A percentile compares a stretch with the other conserved stretches of the same genome.
phyloP scores from a whole-genome alignment of 257 asterid genomes.

The Plectranthus barbatus region DNA sequence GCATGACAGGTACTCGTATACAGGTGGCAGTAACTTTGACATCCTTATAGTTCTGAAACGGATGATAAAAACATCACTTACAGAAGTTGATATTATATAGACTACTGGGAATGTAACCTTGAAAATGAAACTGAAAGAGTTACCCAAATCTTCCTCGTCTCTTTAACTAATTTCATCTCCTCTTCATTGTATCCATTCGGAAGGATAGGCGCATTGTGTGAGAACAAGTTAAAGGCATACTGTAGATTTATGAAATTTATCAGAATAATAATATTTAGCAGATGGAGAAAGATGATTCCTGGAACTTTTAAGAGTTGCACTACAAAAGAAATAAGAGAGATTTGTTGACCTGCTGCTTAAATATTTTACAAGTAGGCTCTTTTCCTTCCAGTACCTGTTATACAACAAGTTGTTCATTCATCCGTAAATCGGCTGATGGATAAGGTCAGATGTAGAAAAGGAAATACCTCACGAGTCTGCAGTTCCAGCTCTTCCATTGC shows the following conservation, averaged over 20 bases:
- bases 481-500: conserved; percentile 97
- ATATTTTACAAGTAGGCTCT: conserved; percentile 83
- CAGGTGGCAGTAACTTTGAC: conserved; percentile 95
- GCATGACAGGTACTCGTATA: conserved; percentile 96
- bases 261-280: conserved; percentile 2
- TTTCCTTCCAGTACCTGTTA: conserved; percentile 69
- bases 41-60: conserved; percentile 46
- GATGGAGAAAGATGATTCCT: not conserved
- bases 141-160: conserved; percentile 96
- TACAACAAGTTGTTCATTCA: not conserved
- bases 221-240: conserved; percentile 97
- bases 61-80: conserved; percentile 3
- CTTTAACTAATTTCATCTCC: conserved; percentile 96
- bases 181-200: conserved; percentile 95
- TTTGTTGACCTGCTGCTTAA: conserved; percentile 57
- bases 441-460: not conserved
- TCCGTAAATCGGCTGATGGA: not conserved
- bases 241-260: conserved; percentile 23
- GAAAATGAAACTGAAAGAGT: conserved; percentile 1
- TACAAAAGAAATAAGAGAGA: not conserved
- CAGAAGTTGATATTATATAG: not conserved
- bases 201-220: conserved; percentile 86
- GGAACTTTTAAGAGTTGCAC: not conserved
- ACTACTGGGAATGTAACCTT: not conserved
- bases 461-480: conserved; percentile 82